Conservation (phyloP, 495 filamentous ascomycete species). For the Aspergillus affinis region DNA sequence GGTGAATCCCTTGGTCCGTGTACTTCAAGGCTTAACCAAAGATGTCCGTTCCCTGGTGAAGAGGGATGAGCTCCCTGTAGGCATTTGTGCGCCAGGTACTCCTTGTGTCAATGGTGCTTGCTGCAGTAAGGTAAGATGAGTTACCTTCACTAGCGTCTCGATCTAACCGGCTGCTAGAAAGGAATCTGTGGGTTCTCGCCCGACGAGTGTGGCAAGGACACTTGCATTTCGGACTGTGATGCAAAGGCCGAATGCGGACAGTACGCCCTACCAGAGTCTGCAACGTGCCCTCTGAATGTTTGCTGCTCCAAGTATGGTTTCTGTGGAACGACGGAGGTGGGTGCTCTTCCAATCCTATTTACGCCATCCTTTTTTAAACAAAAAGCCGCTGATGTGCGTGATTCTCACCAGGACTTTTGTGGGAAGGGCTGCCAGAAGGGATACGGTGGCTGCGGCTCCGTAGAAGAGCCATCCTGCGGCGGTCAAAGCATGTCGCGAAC, state of each 20-base stretch:
- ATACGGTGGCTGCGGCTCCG: constrained; percentile 3
- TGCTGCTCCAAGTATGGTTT: constrained; percentile 12
- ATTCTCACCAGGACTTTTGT: constrained; percentile 10
- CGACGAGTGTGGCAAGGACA: not conserved
- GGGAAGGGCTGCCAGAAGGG: constrained; percentile 5
- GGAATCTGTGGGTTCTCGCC: constrained; percentile 4
- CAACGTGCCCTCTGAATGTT: constrained; percentile 10
- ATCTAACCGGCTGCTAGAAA: not conserved
- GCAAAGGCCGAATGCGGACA: constrained; percentile 12
- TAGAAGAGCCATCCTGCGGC: constrained; percentile 4
- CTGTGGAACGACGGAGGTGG: constrained; percentile 10
- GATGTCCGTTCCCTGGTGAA: not conserved
- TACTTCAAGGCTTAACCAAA: not conserved
- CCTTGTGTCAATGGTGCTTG: too few species aligned
- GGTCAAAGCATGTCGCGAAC: constrained; percentile 5
- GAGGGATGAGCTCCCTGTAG: not conserved
- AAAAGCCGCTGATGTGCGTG: not conserved
- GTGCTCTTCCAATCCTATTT: not conserved
- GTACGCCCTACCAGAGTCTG: not conserved
- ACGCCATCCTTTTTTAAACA: not conserved
- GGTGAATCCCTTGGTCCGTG: not conserved
- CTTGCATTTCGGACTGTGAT: constrained; percentile 10
- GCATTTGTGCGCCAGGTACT: too few species aligned
- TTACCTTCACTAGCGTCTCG: not conserved
- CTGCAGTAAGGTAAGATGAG: too few species aligned